A percentile compares a stretch with the other conserved stretches of the same genome.
phyloP scores from a whole-genome alignment of 352 stramenopile species.

The Pythium insidiosum region DNA sequence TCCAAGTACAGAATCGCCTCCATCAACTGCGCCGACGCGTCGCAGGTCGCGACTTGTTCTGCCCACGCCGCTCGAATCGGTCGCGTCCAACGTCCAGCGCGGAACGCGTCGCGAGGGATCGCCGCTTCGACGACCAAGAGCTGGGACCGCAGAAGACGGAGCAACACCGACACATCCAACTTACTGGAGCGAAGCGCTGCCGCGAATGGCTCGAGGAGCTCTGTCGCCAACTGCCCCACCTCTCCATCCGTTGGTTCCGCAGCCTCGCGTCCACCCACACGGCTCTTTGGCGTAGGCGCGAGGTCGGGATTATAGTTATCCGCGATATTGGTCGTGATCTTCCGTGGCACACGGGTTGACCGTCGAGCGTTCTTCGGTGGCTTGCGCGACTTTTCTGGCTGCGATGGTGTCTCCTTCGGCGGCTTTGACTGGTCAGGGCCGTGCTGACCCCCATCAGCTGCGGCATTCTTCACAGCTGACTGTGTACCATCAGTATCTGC shows the following conservation, averaged over 20 bases:
- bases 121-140: slow-evolving; percentile 64
- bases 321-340: slow-evolving; percentile 68
- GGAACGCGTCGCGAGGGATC: slow-evolving; percentile 74
- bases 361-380: too few species aligned
- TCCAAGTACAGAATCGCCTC: slow-evolving; percentile 71
- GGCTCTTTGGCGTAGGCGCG: slow-evolving; percentile 9
- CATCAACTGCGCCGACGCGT: slow-evolving; percentile 34
- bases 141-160: slow-evolving; percentile 56
- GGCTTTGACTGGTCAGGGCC: too few species aligned
- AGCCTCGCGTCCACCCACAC: slow-evolving; percentile 11
- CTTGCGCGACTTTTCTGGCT: too few species aligned
- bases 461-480: too few species aligned
- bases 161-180: slow-evolving; percentile 20
- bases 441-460: too few species aligned
- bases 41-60: slow-evolving; percentile 61
- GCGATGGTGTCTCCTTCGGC: too few species aligned
- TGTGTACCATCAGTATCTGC: too few species aligned
- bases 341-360: slow-evolving; percentile 60
- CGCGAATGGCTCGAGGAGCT: slow-evolving; percentile 52
- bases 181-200: slow-evolving; percentile 42
- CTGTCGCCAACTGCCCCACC: slow-evolving; percentile 58
- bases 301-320: slow-evolving; percentile 75
- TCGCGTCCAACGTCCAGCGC: slow-evolving; percentile 55
- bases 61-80: slow-evolving; percentile 63
- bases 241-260: slow-evolving; percentile 59